These are phyloP conservation scores for Aureobasidium sp. DNA, from an alignment of 2,329 filamentous ascomycete species.

Conservation along the genomic window DNA sequence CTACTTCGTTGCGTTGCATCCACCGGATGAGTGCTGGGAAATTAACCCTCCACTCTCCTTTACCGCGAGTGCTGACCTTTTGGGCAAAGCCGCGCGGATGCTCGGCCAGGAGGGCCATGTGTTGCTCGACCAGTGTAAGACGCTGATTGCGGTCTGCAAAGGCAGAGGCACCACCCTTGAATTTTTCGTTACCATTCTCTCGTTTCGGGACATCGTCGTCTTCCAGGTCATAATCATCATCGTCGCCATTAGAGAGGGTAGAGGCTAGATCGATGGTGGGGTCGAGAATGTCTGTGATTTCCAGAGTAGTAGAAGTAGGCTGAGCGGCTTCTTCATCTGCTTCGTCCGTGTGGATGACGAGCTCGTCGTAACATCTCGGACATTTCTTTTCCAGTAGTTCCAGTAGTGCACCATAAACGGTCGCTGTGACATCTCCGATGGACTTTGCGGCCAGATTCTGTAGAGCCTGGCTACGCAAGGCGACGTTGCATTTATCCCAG, in stretches of 20 bases:
- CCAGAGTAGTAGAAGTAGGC: slow-evolving; percentile 34
- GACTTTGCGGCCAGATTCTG: slow-evolving; percentile 63
- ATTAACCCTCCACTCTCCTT: slow-evolving; percentile 75
- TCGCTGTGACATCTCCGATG: slow-evolving; percentile 66
- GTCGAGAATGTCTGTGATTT: slow-evolving; percentile 37
- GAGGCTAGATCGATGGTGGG: slow-evolving; percentile 34
- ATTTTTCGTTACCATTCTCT: slow-evolving; percentile 15
- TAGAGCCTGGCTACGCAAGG: slow-evolving; percentile 72
- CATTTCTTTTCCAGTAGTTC: slow-evolving; percentile 62
- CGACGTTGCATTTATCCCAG: slow-evolving; percentile 74
- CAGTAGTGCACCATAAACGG: slow-evolving; percentile 71
- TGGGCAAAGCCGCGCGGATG: slow-evolving; percentile 62
- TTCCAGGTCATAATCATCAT: slow-evolving; percentile 20
- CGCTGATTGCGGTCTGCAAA: slow-evolving; percentile 35
- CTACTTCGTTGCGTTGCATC: slow-evolving; percentile 70
- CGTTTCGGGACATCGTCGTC: slow-evolving; percentile 27
- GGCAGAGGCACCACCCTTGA: slow-evolving; percentile 20
- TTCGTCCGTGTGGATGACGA: slow-evolving; percentile 32
- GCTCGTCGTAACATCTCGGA: slow-evolving; percentile 58
- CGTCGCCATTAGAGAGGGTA: slow-evolving; percentile 21
- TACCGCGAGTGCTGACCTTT: slow-evolving; percentile 56
- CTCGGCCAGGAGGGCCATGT: slow-evolving; percentile 65
- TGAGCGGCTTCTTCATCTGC: slow-evolving; percentile 35
- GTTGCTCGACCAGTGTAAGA: slow-evolving; percentile 58
- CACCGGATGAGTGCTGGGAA: slow-evolving; percentile 65